Evolutionary conservation across 768 basidiomycete species (phyloP).

Genomic region (Lanmaoa rubissima): DNA sequence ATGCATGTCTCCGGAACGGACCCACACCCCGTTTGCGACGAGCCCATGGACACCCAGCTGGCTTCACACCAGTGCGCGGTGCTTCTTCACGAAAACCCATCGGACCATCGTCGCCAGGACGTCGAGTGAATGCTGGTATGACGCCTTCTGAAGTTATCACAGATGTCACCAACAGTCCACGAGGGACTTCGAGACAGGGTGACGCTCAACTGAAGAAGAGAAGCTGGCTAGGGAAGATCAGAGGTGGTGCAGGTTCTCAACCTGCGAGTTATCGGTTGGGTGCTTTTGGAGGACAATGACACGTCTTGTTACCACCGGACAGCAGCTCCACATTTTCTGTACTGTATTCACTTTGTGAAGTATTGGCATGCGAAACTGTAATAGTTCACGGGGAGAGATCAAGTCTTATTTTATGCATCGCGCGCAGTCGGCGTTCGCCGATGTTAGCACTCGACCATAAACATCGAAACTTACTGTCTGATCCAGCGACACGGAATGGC

Average conservation of each 20-base stretch:
- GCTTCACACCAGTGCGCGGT: constrained; percentile 72
- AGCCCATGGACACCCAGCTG: constrained; percentile 54
- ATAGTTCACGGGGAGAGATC: neutral
- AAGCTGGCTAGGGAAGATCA: constrained; percentile 73
- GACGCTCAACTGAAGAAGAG: constrained; percentile 43
- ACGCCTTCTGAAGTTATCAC: constrained; percentile 36
- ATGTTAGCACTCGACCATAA: neutral
- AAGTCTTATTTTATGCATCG: neutral
- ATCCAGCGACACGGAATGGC: constrained; percentile 45
- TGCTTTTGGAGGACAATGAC: constrained; percentile 26
- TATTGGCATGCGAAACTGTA: constrained; percentile 1
- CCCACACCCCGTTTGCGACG: constrained; percentile 64
- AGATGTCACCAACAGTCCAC: constrained; percentile 71
- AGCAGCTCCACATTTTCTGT: constrained; percentile 16
- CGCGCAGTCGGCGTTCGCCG: constrained; percentile 22
- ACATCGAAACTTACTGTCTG: neutral
- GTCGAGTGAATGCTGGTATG: constrained; percentile 40
- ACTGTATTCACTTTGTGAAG: constrained; percentile 7
- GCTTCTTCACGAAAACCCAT: constrained; percentile 36
- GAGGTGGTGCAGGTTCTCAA: constrained; percentile 37
- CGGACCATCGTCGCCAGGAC: constrained; percentile 48
- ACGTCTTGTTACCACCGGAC: constrained; percentile 12
- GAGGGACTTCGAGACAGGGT: constrained; percentile 24
- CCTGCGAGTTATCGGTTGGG: constrained; percentile 19
- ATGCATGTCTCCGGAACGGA: constrained; percentile 36